These are phyloP conservation scores for Sporobolomyces roseus DNA, from an alignment of 768 basidiomycete genomes.

Conservation along the genomic window DNA sequence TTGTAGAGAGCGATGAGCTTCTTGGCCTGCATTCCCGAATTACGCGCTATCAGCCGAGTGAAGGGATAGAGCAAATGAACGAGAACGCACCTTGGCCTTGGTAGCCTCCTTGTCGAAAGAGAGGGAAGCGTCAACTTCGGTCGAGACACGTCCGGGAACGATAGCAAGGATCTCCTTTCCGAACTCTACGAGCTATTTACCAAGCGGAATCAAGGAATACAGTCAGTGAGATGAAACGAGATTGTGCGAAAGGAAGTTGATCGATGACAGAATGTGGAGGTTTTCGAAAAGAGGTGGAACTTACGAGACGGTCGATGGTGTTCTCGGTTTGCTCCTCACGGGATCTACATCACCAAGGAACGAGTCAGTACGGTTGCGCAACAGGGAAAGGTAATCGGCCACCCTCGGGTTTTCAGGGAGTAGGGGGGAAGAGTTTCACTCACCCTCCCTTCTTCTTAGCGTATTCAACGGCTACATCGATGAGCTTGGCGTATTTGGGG, in stretches of 20 bases:
- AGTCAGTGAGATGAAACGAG: not conserved
- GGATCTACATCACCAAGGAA: conserved; percentile 47
- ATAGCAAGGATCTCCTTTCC: conserved; percentile 90
- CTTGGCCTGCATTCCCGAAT: conserved; percentile 51
- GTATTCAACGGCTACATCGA: conserved; percentile 67
- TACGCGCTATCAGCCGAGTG: not conserved
- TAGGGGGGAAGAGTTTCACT: conserved; percentile 29
- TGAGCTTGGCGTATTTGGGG: conserved; percentile 72
- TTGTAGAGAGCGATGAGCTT: conserved; percentile 87
- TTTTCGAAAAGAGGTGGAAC: conserved; percentile 47
- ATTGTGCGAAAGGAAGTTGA: not conserved
- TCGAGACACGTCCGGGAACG: conserved; percentile 97
- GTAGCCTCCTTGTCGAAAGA: conserved; percentile 93
- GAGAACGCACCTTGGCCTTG: conserved; percentile 66
- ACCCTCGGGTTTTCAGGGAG: conserved; percentile 16
- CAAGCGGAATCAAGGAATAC: not conserved
- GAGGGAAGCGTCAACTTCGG: conserved; percentile 95
- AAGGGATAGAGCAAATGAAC: not conserved
- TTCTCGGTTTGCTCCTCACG: conserved; percentile 69
- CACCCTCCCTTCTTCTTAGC: conserved; percentile 75
- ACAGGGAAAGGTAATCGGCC: not conserved
- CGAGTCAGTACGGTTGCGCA: not conserved
- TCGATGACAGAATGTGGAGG: conserved; percentile 6
- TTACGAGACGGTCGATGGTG: conserved; percentile 82
- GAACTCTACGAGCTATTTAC: conserved; percentile 85